Conservation (phyloP, 78 protist genomes). For the Cyanophora paradoxa region DNA sequence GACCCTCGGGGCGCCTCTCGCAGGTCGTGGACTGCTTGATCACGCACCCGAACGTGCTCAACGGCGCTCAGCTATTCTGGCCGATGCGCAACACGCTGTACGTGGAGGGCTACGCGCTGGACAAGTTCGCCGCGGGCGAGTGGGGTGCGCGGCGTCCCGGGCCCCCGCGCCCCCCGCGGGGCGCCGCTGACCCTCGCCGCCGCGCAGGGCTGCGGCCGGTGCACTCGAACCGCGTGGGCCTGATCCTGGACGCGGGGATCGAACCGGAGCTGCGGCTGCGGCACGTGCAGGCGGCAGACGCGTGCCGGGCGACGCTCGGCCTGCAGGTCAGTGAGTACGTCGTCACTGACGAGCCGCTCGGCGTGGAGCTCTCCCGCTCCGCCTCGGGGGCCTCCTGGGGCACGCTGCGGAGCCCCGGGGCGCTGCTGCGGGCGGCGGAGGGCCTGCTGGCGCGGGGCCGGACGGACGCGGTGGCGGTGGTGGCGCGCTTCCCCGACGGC, state of each 20-base stretch:
- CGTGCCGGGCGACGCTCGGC: slow-evolving; percentile 13
- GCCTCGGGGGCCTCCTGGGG: not conserved
- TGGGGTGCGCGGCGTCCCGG: not conserved
- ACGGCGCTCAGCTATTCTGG: slow-evolving; percentile 31
- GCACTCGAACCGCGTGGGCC: not conserved
- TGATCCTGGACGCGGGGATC: slow-evolving; percentile 20
- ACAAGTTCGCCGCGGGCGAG: slow-evolving; percentile 18
- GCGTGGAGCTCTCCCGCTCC: not conserved
- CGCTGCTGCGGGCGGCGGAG: not conserved
- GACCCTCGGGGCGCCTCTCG: too few species aligned
- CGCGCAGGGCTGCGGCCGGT: not conserved
- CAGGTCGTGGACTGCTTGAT: slow-evolving; percentile 2
- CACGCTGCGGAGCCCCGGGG: not conserved
- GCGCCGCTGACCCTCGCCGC: too few species aligned
- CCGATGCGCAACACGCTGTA: not conserved
- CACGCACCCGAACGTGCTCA: slow-evolving; percentile 27
- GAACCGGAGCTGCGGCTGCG: not conserved
- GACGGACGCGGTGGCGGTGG: slow-evolving; percentile 16
- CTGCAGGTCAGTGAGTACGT: not conserved
- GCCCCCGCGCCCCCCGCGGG: too few species aligned
- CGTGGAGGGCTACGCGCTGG: slow-evolving; percentile 18
- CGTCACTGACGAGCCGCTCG: slow-evolving; percentile 14
- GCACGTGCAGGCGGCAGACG: slow-evolving; percentile 29
- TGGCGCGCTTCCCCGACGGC: slow-evolving; percentile 15
- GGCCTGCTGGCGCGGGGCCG: not conserved